Conservation (phyloP, 2,329 filamentous ascomycete species). For the Diplocarpon rosae region DNA sequence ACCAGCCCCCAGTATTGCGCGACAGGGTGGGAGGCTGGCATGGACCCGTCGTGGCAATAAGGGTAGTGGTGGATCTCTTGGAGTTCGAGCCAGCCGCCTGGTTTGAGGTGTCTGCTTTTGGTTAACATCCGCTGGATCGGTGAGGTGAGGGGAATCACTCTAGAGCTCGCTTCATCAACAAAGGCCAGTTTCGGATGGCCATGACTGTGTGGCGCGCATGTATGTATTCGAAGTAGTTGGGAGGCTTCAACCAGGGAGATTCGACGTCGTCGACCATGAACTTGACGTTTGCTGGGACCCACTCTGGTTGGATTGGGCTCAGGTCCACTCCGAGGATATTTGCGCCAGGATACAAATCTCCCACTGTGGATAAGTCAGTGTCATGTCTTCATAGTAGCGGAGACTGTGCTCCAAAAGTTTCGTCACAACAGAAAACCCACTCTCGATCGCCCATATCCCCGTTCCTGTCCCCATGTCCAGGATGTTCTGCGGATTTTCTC, state of each 20-base stretch:
- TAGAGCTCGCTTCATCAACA: conserved; percentile 35
- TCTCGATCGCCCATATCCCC: conserved; percentile 49
- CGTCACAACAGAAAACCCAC: conserved; percentile 13
- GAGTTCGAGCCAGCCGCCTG: conserved; percentile 44
- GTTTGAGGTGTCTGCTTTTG: conserved; percentile 35
- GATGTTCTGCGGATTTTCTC: conserved; percentile 36
- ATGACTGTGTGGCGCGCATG: conserved; percentile 47
- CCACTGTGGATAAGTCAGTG: conserved; percentile 34
- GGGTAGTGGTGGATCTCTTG: conserved; percentile 43
- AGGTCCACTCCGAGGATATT: conserved; percentile 45
- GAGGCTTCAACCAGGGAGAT: conserved; percentile 38
- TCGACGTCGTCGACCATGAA: conserved; percentile 58
- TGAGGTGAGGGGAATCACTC: conserved; percentile 30
- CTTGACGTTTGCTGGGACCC: conserved; percentile 49
- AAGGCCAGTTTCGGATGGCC: conserved; percentile 45
- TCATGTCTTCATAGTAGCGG: not conserved
- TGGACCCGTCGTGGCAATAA: conserved; percentile 31
- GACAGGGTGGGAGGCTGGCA: conserved; percentile 33
- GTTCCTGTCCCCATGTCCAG: conserved; percentile 50
- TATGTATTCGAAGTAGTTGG: conserved; percentile 47
- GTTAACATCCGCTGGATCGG: conserved; percentile 5
- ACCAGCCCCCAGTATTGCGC: conserved; percentile 38
- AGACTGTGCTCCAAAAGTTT: not conserved
- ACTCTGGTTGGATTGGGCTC: conserved; percentile 46
- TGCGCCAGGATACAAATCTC: conserved; percentile 34